Base-by-base conservation (phyloP, 768 basidiomycete species). In the Lactarius quietus region DNA sequence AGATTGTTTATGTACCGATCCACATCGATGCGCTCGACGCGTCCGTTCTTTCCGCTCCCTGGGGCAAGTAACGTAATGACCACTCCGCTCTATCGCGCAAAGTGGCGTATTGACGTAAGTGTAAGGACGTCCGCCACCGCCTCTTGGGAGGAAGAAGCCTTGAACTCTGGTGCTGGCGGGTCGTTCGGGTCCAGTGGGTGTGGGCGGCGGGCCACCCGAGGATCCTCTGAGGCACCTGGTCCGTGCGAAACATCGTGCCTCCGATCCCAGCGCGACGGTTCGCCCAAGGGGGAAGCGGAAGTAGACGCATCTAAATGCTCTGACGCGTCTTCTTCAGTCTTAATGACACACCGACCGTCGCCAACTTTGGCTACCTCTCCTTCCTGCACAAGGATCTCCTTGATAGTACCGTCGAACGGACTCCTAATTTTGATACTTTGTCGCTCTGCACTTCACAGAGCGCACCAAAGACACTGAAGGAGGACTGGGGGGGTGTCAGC, bases 341-440 rank as follows among this genome's bases (percentile, higher is more conserved):
- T 90, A 59, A 95, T 92, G 15, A 86, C 69, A 74, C 92, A 95
- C 2, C 95, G 79, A 12, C 85, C 86, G 23, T 82, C 77, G 36
- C 93, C 92, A 20, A 94, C 93, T 72, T 92, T 92, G 23, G 90
- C 91, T 20, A 94, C 81, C 72, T 92, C 84, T n/a, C 93, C 93
- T 72, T 92, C 91, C 68, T 86, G 77, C 20, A 93, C 91, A 1
- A 92, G 79, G 8, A 94, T 75, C 68, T 89, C 82, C 66, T 82
- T 86, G 55, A 95, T 78, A 36, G 86, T 78, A 7, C 93, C 93
- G 51, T 93, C 88, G 71, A 83, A 93, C 1, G 93, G 93, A 63
- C 88, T 89, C 3, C 93, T 95, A 62, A 95, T 93, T 75, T 95
- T 93, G 29, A 95, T 92, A 74, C 86, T 89, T 94, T 94, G 82